Evolutionary conservation across 192 early-diverging fungal genomes (phyloP), one percentile per base, ranked within the genome.

Genomic region (Gamsiella multidivaricata): DNA sequence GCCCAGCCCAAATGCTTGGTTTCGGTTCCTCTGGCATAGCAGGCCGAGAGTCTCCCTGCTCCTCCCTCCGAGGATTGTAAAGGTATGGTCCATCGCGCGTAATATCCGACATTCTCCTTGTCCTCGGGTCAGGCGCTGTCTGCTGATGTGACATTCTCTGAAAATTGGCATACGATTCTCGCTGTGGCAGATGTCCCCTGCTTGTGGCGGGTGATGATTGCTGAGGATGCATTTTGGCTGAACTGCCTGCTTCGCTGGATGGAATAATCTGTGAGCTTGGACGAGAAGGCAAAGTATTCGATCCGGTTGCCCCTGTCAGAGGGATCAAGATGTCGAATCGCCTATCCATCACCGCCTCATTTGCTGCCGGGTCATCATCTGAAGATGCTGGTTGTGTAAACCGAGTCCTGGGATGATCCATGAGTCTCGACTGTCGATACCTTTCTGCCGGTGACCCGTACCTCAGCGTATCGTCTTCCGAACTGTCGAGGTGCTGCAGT

Each of bases 21-120:
- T 41, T 37, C 31, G 58, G 52, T 31, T 50, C 47, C 17, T 15
- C 8, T 7, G 32, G 11, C 43, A 45, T 9, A 11, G 47, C 49
- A 0, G 23, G n/a, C 22, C 17, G 17, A 4, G 58, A 25, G 33
- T 42, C 26, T 12, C 18, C 36, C 18, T 20, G 32, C 14, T 57
- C 61, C 3, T 54, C 60, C 37, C 57, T 71, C 10, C 36, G 11
- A 2, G 54, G 39, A n/a, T 62, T 31, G 47, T 64, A 78, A 3
- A 78, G 46, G 42, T 78, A 78, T 14, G 74, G 74, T 26, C 74
- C 74, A 69, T 78, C 74, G 5, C 61, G 51, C n/a, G 43, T 61
- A 47, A 78, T 62, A 43, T 78, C 74, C 17, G 74, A 78, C 74
- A 78, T 78, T 5, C 74, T 60, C 47, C 74, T 69, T 1, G 74